Base-by-base conservation (phyloP, 2,329 filamentous ascomycete genomes). In the Aureobasidium musti region DNA sequence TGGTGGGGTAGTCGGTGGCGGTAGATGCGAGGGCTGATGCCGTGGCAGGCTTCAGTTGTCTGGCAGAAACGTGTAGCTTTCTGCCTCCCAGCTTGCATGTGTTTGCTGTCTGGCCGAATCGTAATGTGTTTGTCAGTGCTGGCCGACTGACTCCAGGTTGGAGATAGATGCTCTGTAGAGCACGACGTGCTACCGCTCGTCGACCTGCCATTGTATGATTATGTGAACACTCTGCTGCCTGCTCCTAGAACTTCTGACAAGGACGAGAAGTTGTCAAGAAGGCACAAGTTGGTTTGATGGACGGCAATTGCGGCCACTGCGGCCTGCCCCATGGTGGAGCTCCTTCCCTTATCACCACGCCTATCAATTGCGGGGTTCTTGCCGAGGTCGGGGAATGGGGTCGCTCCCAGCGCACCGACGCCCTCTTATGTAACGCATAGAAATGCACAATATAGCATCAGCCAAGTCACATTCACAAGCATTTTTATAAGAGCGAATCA, bases 1-100 rank as follows among this genome's bases (percentile, higher is more conserved):
- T 87, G 65, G 82, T 89, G 30, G 89, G 90, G 77, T 89, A 94
- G 67, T 82, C 79, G 63, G 82, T 79, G 47, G 82, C 76, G n/a
- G 82, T 81, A 6, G 77, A 77, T 60, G 80, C 78, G 60, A 82
- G 81, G 45, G 81, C 79, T 47, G 82, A 81, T 17, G 83, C 82
- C 64, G 82, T 78, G 33, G 61, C 61, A 67, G 79, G 77, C 69
- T 75, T 77, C 43, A 86, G 76, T 67, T 86, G 84, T 66, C 79
- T 77, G 10, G 82, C 80, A 6, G 85, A 87, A 61, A 82, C 83
- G 75, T 88, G 84, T 47, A 88, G 76, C 69, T 80, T 77, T 67
- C 81, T 73, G 28, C 77, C 74, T 45, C 80, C 80, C 26, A 76
- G 77, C 68, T 77, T 77, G 73, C 71, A 78, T 47, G 71, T 68